Evolutionary conservation across 2,329 filamentous ascomycete genomes (phyloP).

Genomic region (Paecilomyces sp.): DNA sequence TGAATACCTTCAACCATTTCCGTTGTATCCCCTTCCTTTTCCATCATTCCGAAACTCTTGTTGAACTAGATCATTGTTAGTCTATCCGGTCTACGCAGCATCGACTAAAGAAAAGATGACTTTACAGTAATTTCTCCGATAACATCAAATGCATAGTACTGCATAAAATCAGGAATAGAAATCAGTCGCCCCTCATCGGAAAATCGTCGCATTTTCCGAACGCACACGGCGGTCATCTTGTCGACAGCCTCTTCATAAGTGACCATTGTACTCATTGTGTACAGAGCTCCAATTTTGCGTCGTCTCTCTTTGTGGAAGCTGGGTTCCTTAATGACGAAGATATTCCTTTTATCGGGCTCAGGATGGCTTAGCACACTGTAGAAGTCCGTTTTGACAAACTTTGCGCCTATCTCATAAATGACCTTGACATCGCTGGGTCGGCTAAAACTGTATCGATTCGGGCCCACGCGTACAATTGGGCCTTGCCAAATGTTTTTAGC

Average conservation of each 20-base stretch:
- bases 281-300: slow-evolving; percentile 18
- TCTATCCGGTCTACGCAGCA: background rate
- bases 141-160: slow-evolving; percentile 79
- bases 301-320: background rate
- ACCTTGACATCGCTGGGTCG: background rate
- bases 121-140: slow-evolving; percentile 62
- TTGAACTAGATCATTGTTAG: background rate
- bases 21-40: background rate
- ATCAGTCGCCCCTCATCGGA: slow-evolving; percentile 37
- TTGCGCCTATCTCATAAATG: background rate
- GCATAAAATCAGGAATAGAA: slow-evolving; percentile 51
- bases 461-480: background rate
- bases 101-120: background rate
- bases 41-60: background rate
- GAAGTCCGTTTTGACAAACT: background rate
- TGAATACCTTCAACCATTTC: background rate
- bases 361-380: background rate
- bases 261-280: slow-evolving; percentile 61
- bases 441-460: background rate
- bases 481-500: background rate
- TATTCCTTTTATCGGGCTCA: background rate
- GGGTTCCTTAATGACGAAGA: background rate
- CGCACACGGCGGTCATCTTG: slow-evolving; percentile 64
- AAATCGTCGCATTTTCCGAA: slow-evolving; percentile 51
- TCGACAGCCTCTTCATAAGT: slow-evolving; percentile 77